A percentile compares a stretch with the other conserved stretches of the same genome.
Conservation (phyloP, 352 stramenopile species). For the Phytophthora pseudosyringae region DNA sequence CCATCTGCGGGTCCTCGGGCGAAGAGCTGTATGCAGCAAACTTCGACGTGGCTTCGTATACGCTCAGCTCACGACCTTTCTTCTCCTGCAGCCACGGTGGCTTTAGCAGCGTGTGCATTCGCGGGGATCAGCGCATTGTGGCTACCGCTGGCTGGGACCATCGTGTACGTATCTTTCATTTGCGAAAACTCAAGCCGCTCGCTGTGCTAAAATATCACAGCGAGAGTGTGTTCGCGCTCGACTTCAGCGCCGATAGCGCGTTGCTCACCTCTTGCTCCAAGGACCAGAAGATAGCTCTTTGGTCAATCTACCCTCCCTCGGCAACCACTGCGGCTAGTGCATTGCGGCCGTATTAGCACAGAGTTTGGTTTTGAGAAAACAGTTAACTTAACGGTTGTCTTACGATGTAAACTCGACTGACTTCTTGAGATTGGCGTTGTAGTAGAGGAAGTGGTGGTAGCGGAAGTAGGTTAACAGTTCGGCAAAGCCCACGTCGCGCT, state of each 20-base stretch:
- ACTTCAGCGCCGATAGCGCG: constrained; percentile 70
- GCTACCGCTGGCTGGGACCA: constrained; percentile 83
- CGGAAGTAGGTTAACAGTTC: constrained; percentile 88
- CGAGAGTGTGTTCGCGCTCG: constrained; percentile 76
- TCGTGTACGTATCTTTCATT: constrained; percentile 74
- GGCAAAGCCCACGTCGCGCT: constrained; percentile 80
- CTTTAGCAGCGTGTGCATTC: constrained; percentile 72
- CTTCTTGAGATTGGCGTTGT: constrained; percentile 89
- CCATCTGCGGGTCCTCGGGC: constrained; percentile 69
- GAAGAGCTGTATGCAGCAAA: constrained; percentile 54
- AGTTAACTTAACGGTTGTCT: constrained; percentile 32
- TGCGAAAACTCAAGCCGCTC: constrained; percentile 75
- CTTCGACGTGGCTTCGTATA: constrained; percentile 53
- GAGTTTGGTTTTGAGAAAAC: background rate
- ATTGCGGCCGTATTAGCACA: constrained; percentile 43
- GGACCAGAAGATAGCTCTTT: constrained; percentile 79
- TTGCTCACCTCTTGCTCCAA: constrained; percentile 78
- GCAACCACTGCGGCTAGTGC: constrained; percentile 24
- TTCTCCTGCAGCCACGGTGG: constrained; percentile 68
- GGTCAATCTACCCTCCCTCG: constrained; percentile 73
- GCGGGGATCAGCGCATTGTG: constrained; percentile 78
- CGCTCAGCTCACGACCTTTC: constrained; percentile 49
- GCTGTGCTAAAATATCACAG: constrained; percentile 83
- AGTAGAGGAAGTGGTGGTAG: constrained; percentile 90
- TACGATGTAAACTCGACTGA: constrained; percentile 83